Evolutionary conservation across 805 yeast species (phyloP).

Genomic region (Pichia occidentalis): DNA sequence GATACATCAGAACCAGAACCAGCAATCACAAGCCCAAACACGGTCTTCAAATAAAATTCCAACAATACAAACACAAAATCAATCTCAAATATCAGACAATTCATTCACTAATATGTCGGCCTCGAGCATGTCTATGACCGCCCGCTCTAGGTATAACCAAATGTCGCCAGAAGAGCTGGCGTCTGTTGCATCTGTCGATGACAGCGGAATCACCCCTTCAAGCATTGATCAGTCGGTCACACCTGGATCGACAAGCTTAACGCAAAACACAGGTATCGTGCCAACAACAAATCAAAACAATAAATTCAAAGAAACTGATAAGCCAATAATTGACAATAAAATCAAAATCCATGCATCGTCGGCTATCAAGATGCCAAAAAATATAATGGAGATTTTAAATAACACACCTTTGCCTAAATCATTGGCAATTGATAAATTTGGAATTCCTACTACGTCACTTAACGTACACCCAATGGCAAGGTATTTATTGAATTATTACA

Average conservation of each 20-base stretch:
- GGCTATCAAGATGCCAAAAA: conserved; percentile 42
- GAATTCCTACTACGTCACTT: conserved; percentile 56
- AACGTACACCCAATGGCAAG: conserved; percentile 65
- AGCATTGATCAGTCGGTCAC: background rate
- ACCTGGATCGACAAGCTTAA: background rate
- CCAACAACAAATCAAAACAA: conserved; percentile 16
- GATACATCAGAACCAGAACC: too few species aligned
- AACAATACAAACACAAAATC: too few species aligned
- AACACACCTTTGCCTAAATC: conserved; percentile 39
- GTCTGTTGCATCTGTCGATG: conserved; percentile 5
- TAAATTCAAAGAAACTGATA: conserved; percentile 11
- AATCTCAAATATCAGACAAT: too few species aligned
- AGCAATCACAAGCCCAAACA: too few species aligned
- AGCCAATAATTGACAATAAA: conserved; percentile 25
- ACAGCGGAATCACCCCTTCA: conserved; percentile 1
- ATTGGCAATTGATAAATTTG: conserved; percentile 33
- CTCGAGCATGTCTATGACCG: conserved; percentile 6
- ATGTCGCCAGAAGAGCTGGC: conserved; percentile 8
- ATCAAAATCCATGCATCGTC: conserved; percentile 29
- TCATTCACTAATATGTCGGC: conserved; percentile 6
- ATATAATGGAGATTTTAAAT: conserved; percentile 45
- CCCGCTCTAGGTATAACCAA: conserved; percentile 2
- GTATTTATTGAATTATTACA: conserved; percentile 64
- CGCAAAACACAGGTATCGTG: conserved; percentile 6
- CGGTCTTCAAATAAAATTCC: too few species aligned